Percentiles rank a stretch among this genome's conserved stretches.
Conservation (phyloP, 352 stramenopile species). For the Peronospora tabacina region DNA sequence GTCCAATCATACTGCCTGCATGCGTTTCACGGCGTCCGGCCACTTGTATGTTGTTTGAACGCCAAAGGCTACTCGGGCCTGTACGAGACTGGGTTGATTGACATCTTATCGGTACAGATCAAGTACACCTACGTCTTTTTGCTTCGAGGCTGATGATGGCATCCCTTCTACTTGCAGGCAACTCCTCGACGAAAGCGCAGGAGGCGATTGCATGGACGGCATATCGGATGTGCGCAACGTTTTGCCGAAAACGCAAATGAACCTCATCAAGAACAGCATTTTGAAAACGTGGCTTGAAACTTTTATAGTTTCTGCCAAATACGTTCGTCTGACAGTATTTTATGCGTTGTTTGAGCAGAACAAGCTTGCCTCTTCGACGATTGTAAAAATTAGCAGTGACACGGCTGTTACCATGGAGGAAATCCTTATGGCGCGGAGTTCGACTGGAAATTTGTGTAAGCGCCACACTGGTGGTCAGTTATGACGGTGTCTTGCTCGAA, state of each 20-base stretch:
- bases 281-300: too few species aligned
- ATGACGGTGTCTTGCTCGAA: constrained; percentile 39
- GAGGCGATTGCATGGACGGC: neutral
- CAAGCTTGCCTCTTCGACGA: too few species aligned
- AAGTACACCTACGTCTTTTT: neutral
- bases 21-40: constrained; percentile 83
- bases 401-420: too few species aligned
- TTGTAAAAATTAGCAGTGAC: too few species aligned
- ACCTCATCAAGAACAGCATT: too few species aligned
- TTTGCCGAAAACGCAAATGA: too few species aligned
- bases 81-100: constrained; percentile 98
- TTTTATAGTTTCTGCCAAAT: too few species aligned
- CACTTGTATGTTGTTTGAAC: constrained; percentile 76
- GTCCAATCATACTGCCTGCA: constrained; percentile 95
- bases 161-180: constrained; percentile 41
- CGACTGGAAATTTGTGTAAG: constrained; percentile 77
- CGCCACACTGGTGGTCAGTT: constrained; percentile 48
- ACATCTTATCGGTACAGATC: constrained; percentile 90
- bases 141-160: neutral
- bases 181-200: too few species aligned
- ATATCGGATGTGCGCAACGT: too few species aligned
- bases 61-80: constrained; percentile 97
- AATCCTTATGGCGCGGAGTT: too few species aligned
- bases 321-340: too few species aligned
- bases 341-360: too few species aligned